Percentiles rank a stretch among this genome's conserved stretches.
Evolutionary conservation across 2,329 filamentous ascomycete genomes (phyloP).

Genomic region (Pezicula neosporulosa): DNA sequence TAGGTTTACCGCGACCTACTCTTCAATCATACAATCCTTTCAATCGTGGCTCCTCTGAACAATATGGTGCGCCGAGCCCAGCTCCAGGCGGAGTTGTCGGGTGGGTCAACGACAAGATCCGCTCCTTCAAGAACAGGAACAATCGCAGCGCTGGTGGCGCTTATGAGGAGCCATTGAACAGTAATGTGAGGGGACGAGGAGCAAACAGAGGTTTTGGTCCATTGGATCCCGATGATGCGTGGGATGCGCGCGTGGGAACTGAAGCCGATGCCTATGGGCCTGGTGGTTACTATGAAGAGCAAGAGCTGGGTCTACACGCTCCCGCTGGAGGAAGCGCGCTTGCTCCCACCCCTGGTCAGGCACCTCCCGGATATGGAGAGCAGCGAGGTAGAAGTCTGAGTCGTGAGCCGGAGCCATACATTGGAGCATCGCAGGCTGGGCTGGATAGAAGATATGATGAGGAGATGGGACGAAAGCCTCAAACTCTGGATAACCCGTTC

Average conservation of each 20-base stretch:
- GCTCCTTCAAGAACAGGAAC: conserved; percentile 61
- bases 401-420: conserved; percentile 38
- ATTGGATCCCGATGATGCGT: conserved; percentile 80
- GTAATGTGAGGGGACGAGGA: conserved; percentile 32
- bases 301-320: conserved; percentile 58
- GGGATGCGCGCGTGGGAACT: conserved; percentile 75
- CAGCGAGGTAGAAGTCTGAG: conserved; percentile 37
- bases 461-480: conserved; percentile 36
- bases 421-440: conserved; percentile 35
- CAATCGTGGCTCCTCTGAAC: conserved; percentile 26
- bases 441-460: conserved; percentile 41
- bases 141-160: conserved; percentile 65
- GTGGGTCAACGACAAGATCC: conserved; percentile 69
- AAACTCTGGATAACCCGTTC: conserved; percentile 57
- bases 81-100: conserved; percentile 61
- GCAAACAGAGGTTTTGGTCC: conserved; percentile 58
- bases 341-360: conserved; percentile 42
- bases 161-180: conserved; percentile 57
- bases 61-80: conserved; percentile 39
- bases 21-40: conserved; percentile 71
- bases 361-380: conserved; percentile 36
- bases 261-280: conserved; percentile 64
- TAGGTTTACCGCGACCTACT: conserved; percentile 71
- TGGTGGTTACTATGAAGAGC: conserved; percentile 70
- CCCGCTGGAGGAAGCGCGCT: conserved; percentile 38